phyloP scores from a whole-genome alignment of 108 stramenopile genomes.

The Stephanodiscus triporus region DNA sequence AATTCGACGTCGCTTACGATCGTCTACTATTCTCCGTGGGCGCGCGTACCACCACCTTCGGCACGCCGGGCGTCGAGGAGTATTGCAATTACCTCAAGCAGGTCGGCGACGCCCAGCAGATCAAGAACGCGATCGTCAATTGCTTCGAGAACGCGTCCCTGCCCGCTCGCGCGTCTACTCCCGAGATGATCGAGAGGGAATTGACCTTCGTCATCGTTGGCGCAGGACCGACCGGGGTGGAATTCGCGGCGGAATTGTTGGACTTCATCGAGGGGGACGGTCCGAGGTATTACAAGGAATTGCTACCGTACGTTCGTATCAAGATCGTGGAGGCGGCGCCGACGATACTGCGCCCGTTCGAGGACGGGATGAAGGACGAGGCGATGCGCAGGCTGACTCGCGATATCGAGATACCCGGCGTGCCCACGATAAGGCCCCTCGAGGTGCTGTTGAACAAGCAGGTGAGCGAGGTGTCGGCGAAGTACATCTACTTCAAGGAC shows the following conservation, averaged over 20 bases:
- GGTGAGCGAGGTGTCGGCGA: conserved; percentile 87
- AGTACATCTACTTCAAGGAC: conserved; percentile 75
- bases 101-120: conserved; percentile 78
- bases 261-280: conserved; percentile 95
- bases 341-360: conserved; percentile 87
- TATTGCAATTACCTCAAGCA: conserved; percentile 93
- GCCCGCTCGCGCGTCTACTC: conserved; percentile 75
- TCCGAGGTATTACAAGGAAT: conserved; percentile 86
- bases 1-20: conserved; percentile 89
- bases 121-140: conserved; percentile 90
- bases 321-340: conserved; percentile 93
- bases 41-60: conserved; percentile 94
- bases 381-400: conserved; percentile 79
- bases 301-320: conserved; percentile 85
- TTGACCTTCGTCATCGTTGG: conserved; percentile 94
- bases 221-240: conserved; percentile 94
- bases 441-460: conserved; percentile 82
- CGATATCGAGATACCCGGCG: conserved; percentile 53
- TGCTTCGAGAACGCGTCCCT: conserved; percentile 95
- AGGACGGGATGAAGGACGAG: conserved; percentile 86
- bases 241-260: conserved; percentile 92
- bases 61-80: conserved; percentile 92
- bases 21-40: conserved; percentile 88
- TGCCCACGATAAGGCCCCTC: conserved; percentile 67
- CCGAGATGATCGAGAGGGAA: conserved; percentile 61